Evolutionary conservation across 2,329 filamentous ascomycete species (phyloP).

Genomic region (Ustilaginoidea virens): DNA sequence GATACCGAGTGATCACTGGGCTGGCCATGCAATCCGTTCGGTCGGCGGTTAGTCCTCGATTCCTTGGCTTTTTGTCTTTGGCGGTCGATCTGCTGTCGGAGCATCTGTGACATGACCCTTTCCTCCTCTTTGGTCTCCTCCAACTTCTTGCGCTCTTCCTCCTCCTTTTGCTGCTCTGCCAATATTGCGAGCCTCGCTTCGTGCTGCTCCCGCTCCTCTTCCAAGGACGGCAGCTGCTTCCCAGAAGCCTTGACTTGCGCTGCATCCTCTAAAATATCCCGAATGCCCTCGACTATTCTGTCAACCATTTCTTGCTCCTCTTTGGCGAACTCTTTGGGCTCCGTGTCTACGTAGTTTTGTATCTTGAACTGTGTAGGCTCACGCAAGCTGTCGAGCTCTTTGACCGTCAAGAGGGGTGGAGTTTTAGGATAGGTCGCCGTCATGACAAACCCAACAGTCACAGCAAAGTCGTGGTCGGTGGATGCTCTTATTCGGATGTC

Average conservation of each 20-base stretch:
- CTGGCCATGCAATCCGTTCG: constrained; percentile 18
- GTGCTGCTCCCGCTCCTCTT: constrained; percentile 75
- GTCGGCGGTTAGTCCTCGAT: constrained; percentile 43
- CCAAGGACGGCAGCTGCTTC: constrained; percentile 65
- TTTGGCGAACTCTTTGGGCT: constrained; percentile 36
- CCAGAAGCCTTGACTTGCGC: constrained; percentile 61
- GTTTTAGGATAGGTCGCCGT: constrained; percentile 88
- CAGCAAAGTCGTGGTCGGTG: constrained; percentile 53
- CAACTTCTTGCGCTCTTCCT: constrained; percentile 34
- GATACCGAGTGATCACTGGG: constrained; percentile 13
- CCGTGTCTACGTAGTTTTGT: constrained; percentile 43
- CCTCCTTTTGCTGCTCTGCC: constrained; percentile 39
- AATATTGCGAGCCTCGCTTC: constrained; percentile 54
- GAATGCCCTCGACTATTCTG: constrained; percentile 51
- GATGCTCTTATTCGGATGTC: constrained; percentile 64
- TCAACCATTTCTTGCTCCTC: constrained; percentile 45
- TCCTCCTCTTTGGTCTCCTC: constrained; percentile 53
- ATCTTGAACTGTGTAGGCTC: constrained; percentile 59
- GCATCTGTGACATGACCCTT: constrained; percentile 51
- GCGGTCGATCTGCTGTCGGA: constrained; percentile 56
- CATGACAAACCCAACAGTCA: constrained; percentile 63
- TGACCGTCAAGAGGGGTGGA: constrained; percentile 54
- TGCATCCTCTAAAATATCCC: constrained; percentile 74
- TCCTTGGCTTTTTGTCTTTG: constrained; percentile 51
- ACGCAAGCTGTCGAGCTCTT: constrained; percentile 47